Evolutionary conservation across 1,284 basidiomycete species (phyloP), one percentile per base, ranked within the genome.

Genomic region (Marasmius oreades): DNA sequence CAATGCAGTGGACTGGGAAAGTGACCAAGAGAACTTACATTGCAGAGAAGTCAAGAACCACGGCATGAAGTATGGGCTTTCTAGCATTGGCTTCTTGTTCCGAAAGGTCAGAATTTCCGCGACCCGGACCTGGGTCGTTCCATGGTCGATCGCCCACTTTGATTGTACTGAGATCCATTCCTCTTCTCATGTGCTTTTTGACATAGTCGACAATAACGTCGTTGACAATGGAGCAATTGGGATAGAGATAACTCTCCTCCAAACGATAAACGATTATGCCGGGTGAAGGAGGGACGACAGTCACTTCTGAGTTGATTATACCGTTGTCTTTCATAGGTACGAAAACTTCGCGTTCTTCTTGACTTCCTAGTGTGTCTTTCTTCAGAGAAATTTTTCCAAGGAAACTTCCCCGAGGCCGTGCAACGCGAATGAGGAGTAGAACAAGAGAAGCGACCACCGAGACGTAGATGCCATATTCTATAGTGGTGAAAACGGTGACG

Each of bases 381-480:
- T 70, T 67, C 55, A 85, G 70, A 4, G 69, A 78, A 52, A 80
- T 86, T 60, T 84, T 88, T 16, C 96, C 96, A 2, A 99, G 81
- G 87, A 98, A 98, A 62, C 88, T 77, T 14, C 93, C 94, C 50
- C 93, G 88, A 33, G 96, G 95, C 63, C 87, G 86, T n/a, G 96
- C 95, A 59, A 99, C 75, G 60, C 95, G 90, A 66, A 96, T 75
- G 55, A 99, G 82, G 14, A 99, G 80, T n/a, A 98, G 82, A 1
- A 78, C 92, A 33, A 88, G 72, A 0, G 94, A 97, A 0, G 91
- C 81, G 34, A 77, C 76, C 61, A 98, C 88, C 7, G 95, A 93
- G 45, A 88, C 87, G 73, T 99, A 99, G 70, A 99, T 95, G 55
- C 96, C 97, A 56, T 93, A 83, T 75, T 99, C 96, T 66, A 98